Evolutionary conservation across 106 monocot species (phyloP).

Genomic region (Dendrobium chrysotoxum): DNA sequence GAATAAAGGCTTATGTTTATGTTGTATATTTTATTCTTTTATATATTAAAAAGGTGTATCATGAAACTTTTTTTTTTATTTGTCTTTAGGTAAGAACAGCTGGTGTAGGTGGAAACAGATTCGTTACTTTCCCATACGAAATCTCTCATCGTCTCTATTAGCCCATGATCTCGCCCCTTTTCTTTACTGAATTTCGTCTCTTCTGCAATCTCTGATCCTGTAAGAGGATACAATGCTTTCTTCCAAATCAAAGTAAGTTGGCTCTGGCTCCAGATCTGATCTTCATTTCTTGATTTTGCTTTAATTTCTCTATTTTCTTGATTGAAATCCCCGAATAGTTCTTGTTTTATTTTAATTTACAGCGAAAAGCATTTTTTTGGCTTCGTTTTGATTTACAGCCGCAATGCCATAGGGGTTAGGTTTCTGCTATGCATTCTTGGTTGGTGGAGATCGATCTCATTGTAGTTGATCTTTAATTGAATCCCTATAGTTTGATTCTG

Average conservation of each 20-base stretch:
- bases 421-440: neutral
- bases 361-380: neutral
- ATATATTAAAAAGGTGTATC: too few relatives aligned
- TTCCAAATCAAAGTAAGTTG: neutral
- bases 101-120: too few relatives aligned
- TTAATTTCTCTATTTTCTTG: neutral
- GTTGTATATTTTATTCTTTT: too few relatives aligned
- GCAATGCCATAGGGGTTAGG: neutral
- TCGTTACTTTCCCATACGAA: neutral
- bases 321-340: neutral
- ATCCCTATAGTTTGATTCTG: neutral
- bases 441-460: neutral
- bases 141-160: neutral
- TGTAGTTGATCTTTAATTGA: neutral
- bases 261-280: neutral
- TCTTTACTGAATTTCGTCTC: neutral
- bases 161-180: neutral
- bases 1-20: too few relatives aligned
- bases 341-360: neutral
- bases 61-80: too few relatives aligned
- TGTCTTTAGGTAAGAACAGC: too few relatives aligned
- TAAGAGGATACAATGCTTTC: neutral
- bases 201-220: neutral
- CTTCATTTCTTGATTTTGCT: neutral
- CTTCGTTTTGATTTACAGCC: neutral